phyloP scores from a whole-genome alignment of 2,329 filamentous ascomycete species.

The Cladosporium sp. region DNA sequence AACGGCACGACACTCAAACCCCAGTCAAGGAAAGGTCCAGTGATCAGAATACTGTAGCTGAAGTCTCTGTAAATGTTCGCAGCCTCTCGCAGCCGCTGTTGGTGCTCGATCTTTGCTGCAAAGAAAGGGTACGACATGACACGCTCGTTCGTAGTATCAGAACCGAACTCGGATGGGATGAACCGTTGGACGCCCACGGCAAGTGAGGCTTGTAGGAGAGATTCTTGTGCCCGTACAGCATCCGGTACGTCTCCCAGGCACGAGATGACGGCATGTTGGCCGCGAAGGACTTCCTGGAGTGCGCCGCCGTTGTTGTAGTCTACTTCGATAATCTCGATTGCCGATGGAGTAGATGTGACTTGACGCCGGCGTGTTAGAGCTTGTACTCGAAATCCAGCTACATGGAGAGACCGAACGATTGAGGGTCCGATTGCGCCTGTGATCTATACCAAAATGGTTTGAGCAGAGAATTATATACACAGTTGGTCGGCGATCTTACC shows the following conservation, averaged over 20 bases:
- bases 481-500: neutral
- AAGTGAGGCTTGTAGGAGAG: neutral
- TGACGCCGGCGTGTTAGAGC: neutral
- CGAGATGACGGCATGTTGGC: conserved; percentile 29
- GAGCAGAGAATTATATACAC: neutral
- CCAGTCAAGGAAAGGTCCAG: neutral
- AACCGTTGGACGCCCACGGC: neutral
- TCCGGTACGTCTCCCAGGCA: neutral
- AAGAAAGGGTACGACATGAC: neutral
- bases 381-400: neutral
- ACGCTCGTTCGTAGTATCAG: neutral
- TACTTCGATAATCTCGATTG: neutral
- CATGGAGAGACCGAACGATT: neutral
- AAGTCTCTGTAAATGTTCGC: neutral
- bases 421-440: neutral
- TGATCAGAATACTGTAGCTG: neutral
- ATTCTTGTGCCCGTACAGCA: neutral
- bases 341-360: neutral
- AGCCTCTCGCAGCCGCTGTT: neutral
- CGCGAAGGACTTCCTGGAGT: conserved; percentile 7
- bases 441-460: neutral
- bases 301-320: neutral
- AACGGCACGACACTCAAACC: neutral
- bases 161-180: neutral
- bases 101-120: neutral